Evolutionary conservation across 1,139 yeast genomes (phyloP).

Genomic region (Wickerhamiella pararugosa): DNA sequence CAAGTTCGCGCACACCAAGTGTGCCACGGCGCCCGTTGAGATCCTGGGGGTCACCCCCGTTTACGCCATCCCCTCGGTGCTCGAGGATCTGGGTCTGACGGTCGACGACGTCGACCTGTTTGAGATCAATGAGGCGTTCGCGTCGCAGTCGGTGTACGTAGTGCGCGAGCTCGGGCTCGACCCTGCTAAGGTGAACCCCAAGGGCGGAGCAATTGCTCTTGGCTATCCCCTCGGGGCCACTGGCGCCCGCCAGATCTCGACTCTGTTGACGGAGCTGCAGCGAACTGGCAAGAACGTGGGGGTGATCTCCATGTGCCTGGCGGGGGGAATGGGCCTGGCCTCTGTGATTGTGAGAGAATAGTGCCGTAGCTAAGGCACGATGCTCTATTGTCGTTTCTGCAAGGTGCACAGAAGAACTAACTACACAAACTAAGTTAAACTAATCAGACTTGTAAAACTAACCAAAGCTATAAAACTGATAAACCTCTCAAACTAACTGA

Average conservation of each 20-base stretch:
- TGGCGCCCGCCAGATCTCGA: slow-evolving; percentile 89
- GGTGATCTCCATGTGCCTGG: slow-evolving; percentile 90
- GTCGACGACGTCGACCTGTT: slow-evolving; percentile 55
- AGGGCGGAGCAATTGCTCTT: slow-evolving; percentile 92
- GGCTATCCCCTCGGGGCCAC: slow-evolving; percentile 96
- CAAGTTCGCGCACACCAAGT: slow-evolving; percentile 59
- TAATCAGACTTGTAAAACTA: no score
- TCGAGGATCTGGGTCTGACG: slow-evolving; percentile 48
- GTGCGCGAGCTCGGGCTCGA: slow-evolving; percentile 54
- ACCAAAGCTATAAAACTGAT: no score
- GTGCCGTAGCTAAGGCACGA: no score
- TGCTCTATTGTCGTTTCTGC: no score
- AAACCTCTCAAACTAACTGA: no score
- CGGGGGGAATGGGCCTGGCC: slow-evolving; percentile 98
- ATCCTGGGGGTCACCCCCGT: slow-evolving; percentile 98
- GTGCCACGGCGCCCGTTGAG: slow-evolving; percentile 91
- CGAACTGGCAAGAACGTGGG: slow-evolving; percentile 59
- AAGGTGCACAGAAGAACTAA: no score
- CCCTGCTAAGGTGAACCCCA: slow-evolving; percentile 59
- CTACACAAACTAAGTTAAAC: no score
- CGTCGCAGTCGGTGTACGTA: slow-evolving; percentile 80
- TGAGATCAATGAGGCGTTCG: slow-evolving; percentile 93
- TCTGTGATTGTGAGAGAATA: slow-evolving; percentile 66
- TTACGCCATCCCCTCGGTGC: slow-evolving; percentile 71
- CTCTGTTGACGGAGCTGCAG: slow-evolving; percentile 65